Conservation (phyloP, 768 basidiomycete genomes). For the Boletus sp. region DNA sequence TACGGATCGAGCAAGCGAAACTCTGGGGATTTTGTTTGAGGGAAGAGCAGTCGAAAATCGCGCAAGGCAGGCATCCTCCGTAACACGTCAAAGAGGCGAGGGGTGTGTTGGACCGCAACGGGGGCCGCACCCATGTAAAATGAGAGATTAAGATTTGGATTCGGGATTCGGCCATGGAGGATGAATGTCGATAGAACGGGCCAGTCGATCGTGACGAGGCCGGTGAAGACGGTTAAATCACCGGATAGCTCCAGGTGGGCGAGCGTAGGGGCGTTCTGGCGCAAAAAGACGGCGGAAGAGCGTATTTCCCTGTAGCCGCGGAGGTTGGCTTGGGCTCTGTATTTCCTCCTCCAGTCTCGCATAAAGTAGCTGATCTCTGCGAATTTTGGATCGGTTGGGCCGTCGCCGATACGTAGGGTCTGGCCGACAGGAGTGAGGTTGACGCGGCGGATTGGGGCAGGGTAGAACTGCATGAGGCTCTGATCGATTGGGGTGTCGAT, state of each 20-base stretch:
- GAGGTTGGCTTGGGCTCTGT: constrained; percentile 30
- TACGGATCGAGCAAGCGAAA: constrained; percentile 26
- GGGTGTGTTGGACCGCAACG: background rate
- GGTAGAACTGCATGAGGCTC: constrained; percentile 30
- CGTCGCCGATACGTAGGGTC: constrained; percentile 33
- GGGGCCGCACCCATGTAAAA: constrained; percentile 14
- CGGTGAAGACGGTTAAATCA: constrained; percentile 24
- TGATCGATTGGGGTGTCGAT: constrained; percentile 36
- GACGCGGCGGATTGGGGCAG: constrained; percentile 23
- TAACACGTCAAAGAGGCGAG: constrained; percentile 28
- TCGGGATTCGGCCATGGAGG: constrained; percentile 31
- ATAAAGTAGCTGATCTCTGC: constrained; percentile 33
- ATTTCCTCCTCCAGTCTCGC: constrained; percentile 35
- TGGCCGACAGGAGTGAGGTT: constrained; percentile 34
- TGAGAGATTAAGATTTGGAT: constrained; percentile 4
- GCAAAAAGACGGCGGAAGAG: constrained; percentile 29
- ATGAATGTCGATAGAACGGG: constrained; percentile 28
- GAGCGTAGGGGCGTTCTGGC: constrained; percentile 28
- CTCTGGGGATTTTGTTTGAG: constrained; percentile 26
- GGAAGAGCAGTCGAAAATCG: constrained; percentile 32
- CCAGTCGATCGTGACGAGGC: constrained; percentile 31
- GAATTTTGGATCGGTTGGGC: constrained; percentile 31
- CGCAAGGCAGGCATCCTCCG: constrained; percentile 29
- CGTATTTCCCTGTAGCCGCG: constrained; percentile 30
- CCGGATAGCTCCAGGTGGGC: constrained; percentile 33